These are phyloP conservation scores for Gossypium stocksii DNA, from an alignment of 345 rosid species.

Conservation along the genomic window DNA sequence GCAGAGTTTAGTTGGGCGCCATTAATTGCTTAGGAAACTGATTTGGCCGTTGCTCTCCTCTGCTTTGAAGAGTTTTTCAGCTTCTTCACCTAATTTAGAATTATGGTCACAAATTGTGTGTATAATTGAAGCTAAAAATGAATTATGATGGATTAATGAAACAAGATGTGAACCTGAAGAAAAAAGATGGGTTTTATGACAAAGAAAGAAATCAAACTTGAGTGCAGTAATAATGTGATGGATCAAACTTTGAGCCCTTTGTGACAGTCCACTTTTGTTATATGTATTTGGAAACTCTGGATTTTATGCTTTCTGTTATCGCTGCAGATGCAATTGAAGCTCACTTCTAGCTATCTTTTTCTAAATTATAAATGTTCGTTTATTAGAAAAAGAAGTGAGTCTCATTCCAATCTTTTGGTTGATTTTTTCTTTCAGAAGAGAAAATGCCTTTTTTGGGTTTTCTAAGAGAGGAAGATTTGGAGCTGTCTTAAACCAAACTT, in stretches of 20 bases:
- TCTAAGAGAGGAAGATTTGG: not conserved
- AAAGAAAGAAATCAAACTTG: not conserved
- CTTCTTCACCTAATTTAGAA: not conserved
- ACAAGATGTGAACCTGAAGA: not conserved
- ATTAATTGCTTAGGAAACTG: constrained; percentile 2
- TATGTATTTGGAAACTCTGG: too few relatives aligned
- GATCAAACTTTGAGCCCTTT: too few relatives aligned
- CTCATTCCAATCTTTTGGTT: too few relatives aligned
- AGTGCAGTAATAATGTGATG: not conserved
- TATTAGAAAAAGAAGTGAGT: too few relatives aligned
- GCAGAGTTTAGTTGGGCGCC: not conserved
- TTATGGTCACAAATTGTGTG: not conserved
- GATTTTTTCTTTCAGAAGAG: not conserved
- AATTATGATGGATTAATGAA: not conserved
- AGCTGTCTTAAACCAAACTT: not conserved
- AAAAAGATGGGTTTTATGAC: not conserved
- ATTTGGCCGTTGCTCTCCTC: not conserved
- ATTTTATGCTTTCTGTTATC: too few relatives aligned
- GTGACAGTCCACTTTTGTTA: too few relatives aligned
- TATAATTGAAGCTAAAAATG: not conserved
- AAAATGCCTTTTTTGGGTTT: not conserved
- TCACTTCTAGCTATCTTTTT: too few relatives aligned
- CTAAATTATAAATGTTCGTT: too few relatives aligned
- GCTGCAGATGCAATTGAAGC: too few relatives aligned
- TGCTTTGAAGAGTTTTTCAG: not conserved